Evolutionary conservation across 345 rosid species (phyloP), one percentile per base, ranked within the genome.

Genomic region (Eucalyptus tenuipes): DNA sequence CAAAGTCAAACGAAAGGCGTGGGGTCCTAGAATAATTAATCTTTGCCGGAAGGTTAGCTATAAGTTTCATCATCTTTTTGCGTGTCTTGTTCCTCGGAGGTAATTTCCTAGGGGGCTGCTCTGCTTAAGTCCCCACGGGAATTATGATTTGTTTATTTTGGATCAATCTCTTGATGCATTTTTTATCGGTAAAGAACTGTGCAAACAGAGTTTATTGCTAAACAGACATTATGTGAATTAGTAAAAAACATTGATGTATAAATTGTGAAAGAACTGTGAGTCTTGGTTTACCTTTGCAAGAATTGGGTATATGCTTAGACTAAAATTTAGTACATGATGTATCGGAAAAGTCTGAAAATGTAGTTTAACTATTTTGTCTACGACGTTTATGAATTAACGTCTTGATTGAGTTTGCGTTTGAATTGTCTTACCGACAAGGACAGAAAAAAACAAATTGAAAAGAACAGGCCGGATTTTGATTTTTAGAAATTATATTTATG

Each of bases 311-410:
- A 27, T 2, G 1, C 31, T 61, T 15, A n/a, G 20, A 14, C 10
- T n/a, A 14, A 14, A n/a, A 13, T 64, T 7, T 6, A 1, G 8
- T 37, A 71, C 8, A 1, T 3, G 27, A 71, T 7, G 13, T 37
- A 2, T 40, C 1, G 15, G 24, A 8, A 3, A 33, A 1, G 25
- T 16, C 8, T 5, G 1, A 33, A 68, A 33, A 17, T 37, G 6
- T 16, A 37, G 27, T 40, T 18, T 2, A n/a, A 31, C 0, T n/a
- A 7, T 15, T 52, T 52, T n/a, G 4, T 64, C 31, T 64, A n/a
- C 10, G 1, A 64, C 0, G 1, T 64, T 64, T n/a, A 29, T 13
- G 1, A n/a, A n/a, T n/a, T n/a, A 31, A n/a, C 3, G 3, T n/a
- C 16, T n/a, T 4, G 6, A 33, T 15, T 33, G 18, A 64, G 40